phyloP scores from a whole-genome alignment of 768 basidiomycete genomes.

The Fomitopsis pulvina region DNA sequence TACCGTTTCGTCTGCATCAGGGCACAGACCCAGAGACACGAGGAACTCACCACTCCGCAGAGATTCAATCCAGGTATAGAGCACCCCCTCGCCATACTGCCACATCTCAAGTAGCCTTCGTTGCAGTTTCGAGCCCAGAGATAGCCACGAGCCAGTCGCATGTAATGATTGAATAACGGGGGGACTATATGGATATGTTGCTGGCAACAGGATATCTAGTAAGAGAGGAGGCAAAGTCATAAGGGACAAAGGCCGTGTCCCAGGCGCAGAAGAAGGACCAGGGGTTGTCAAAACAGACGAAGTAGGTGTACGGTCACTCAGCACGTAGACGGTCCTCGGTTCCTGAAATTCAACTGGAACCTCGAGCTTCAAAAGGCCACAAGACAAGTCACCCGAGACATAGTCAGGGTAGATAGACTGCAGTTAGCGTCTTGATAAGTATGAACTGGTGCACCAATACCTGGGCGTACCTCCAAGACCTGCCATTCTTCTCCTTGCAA shows the following conservation, averaged over 20 bases:
- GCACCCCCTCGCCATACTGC: constrained; percentile 50
- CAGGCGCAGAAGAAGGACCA: background rate
- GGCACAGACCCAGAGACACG: constrained; percentile 33
- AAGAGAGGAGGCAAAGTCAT: constrained; percentile 58
- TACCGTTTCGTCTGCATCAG: constrained; percentile 21
- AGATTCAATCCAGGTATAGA: constrained; percentile 70
- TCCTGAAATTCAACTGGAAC: constrained; percentile 56
- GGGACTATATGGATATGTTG: constrained; percentile 36
- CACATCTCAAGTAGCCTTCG: constrained; percentile 46
- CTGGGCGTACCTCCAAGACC: constrained; percentile 53
- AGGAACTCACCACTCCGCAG: constrained; percentile 65
- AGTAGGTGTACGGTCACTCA: constrained; percentile 17
- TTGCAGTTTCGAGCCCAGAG: constrained; percentile 30
- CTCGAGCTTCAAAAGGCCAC: constrained; percentile 46
- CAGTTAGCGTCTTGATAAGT: background rate
- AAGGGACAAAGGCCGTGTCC: constrained; percentile 25
- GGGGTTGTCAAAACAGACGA: background rate
- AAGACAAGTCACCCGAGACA: constrained; percentile 33
- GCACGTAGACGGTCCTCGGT: constrained; percentile 34
- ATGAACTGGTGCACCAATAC: background rate
- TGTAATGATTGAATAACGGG: constrained; percentile 52
- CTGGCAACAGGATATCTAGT: constrained; percentile 49
- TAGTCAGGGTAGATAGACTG: constrained; percentile 81
- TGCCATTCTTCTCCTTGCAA: constrained; percentile 55
- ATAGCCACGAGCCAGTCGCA: constrained; percentile 55